Percentiles rank a stretch among this genome's conserved stretches.
These are phyloP conservation scores for Candida silvatica DNA, from an alignment of 805 yeast species.

Conservation along the genomic window DNA sequence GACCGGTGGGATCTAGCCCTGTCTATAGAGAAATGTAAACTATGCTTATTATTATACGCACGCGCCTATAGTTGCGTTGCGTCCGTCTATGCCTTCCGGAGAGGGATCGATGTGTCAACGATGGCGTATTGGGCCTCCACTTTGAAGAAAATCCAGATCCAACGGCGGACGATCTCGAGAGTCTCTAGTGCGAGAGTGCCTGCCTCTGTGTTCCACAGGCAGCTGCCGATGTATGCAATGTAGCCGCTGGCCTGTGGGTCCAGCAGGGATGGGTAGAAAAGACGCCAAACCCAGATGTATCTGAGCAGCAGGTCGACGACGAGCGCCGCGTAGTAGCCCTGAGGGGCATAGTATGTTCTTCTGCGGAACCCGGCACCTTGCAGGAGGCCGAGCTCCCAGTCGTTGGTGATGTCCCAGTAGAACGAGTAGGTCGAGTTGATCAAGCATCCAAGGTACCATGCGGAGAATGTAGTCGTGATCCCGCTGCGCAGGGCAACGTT, in stretches of 20 bases:
- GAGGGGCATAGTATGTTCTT: constrained; percentile 22
- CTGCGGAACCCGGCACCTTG: constrained; percentile 24
- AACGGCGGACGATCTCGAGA: constrained; percentile 74
- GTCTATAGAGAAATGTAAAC: no score
- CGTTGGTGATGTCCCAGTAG: constrained; percentile 83
- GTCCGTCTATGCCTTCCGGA: background rate
- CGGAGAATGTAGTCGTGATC: constrained; percentile 19
- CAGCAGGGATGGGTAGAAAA: constrained; percentile 9
- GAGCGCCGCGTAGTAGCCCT: constrained; percentile 49
- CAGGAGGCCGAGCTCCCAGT: constrained; percentile 71
- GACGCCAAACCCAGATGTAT: constrained; percentile 66
- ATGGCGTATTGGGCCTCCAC: constrained; percentile 66
- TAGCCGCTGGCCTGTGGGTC: constrained; percentile 1
- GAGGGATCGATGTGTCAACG: background rate
- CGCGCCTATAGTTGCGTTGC: background rate
- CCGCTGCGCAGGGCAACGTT: constrained; percentile 19
- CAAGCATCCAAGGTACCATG: constrained; percentile 38
- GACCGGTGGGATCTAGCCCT: no score
- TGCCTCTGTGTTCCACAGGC: constrained; percentile 33
- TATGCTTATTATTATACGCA: no score
- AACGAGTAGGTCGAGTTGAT: constrained; percentile 73
- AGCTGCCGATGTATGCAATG: constrained; percentile 13
- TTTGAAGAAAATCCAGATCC: constrained; percentile 84
- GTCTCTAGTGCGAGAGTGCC: constrained; percentile 64
- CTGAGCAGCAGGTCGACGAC: constrained; percentile 55